These are phyloP conservation scores for Firmiana major DNA, from an alignment of 345 rosid genomes.

Conservation along the genomic window DNA sequence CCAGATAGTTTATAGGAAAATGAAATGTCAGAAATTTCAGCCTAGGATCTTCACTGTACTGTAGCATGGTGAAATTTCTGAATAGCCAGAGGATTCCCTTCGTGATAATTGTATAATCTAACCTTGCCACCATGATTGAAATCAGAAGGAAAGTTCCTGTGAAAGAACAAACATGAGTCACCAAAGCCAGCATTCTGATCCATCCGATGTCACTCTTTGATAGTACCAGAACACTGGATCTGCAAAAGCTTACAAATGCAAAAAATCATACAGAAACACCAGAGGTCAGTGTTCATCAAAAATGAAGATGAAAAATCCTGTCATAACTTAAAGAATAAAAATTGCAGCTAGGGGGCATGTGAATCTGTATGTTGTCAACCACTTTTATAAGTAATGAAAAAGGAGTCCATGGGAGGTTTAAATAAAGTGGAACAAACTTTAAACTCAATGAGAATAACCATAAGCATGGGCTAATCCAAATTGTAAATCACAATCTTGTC, in stretches of 20 bases:
- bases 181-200: neutral
- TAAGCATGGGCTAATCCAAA: constrained; percentile 65
- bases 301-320: neutral
- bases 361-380: neutral
- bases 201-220: neutral
- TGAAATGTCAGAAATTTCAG: neutral
- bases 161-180: too few species aligned
- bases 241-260: neutral
- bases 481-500: constrained; percentile 57
- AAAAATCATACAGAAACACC: neutral
- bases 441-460: neutral
- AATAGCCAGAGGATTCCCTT: constrained; percentile 82
- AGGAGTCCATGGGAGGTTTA: neutral
- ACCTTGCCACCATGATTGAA: constrained; percentile 41
- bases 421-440: neutral
- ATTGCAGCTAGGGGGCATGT: neutral
- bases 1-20: neutral
- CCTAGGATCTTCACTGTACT: constrained; percentile 31
- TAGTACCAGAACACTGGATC: neutral
- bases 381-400: neutral
- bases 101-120: constrained; percentile 68
- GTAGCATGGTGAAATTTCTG: constrained; percentile 77
- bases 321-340: neutral
- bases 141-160: neutral
- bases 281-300: too few species aligned